Percentiles rank a stretch among this genome's conserved stretches.
Evolutionary conservation across 2,329 filamentous ascomycete species (phyloP).

Genomic region (Penicillium sp.): DNA sequence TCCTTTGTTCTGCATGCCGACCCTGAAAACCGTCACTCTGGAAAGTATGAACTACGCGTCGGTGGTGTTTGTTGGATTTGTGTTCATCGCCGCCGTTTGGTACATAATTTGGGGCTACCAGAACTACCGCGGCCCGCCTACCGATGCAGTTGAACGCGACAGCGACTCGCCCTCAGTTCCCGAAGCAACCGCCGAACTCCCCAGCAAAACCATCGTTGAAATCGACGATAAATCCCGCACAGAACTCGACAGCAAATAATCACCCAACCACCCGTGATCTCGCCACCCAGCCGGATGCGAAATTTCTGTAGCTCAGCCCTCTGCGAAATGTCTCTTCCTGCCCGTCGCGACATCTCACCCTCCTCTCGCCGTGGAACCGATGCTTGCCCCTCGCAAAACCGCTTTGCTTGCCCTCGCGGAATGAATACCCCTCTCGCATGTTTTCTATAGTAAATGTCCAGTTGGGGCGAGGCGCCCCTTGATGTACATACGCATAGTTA

Average conservation of each 20-base stretch:
- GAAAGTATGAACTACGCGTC: constrained; percentile 70
- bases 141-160: constrained; percentile 25
- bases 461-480: not conserved
- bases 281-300: not conserved
- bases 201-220: constrained; percentile 9
- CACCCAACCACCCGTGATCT: not conserved
- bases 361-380: not conserved
- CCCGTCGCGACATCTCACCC: not conserved
- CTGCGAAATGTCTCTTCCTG: not conserved
- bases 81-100: constrained; percentile 61
- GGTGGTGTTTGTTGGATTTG: constrained; percentile 69
- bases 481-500: constrained; percentile 5
- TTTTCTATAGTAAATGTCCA: not conserved
- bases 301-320: not conserved
- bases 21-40: constrained; percentile 58
- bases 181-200: constrained; percentile 8
- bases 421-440: not conserved
- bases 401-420: not conserved
- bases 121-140: constrained; percentile 45
- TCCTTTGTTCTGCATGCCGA: constrained; percentile 62
- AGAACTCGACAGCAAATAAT: not conserved
- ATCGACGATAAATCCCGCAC: not conserved
- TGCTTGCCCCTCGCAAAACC: not conserved
- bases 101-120: constrained; percentile 69
- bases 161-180: constrained; percentile 7